Conservation (phyloP, 2,329 filamentous ascomycete species). For the Rhinocladiella similis region DNA sequence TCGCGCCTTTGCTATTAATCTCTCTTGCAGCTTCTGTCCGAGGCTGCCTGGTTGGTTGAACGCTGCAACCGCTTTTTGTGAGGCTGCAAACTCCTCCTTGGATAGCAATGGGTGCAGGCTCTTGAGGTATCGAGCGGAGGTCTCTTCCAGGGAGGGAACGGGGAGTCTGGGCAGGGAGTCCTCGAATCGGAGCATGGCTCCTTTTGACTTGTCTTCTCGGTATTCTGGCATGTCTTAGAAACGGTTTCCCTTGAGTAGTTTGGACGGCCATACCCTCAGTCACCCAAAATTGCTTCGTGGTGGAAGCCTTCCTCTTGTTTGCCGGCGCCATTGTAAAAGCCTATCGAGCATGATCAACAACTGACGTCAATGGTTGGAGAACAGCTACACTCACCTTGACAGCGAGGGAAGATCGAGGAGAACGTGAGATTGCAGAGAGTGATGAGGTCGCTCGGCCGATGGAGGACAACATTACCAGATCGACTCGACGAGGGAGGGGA, state of each 20-base stretch:
- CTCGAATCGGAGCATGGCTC: constrained; percentile 66
- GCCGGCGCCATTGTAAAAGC: constrained; percentile 30
- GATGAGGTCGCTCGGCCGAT: constrained; percentile 24
- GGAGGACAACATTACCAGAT: constrained; percentile 28
- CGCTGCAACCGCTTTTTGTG: constrained; percentile 78
- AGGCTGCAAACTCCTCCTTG: constrained; percentile 58
- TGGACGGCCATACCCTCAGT: constrained; percentile 45
- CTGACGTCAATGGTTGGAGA: constrained; percentile 12
- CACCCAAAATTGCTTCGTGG: constrained; percentile 33
- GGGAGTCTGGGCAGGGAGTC: constrained; percentile 64
- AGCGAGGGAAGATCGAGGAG: constrained; percentile 13
- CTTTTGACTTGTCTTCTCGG: constrained; percentile 63
- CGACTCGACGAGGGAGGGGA: constrained; percentile 6
- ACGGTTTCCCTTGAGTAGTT: neutral
- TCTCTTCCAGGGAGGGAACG: constrained; percentile 65
- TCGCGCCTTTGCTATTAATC: constrained; percentile 75
- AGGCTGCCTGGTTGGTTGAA: constrained; percentile 85
- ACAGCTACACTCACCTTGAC: constrained; percentile 15
- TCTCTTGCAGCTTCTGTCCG: constrained; percentile 82
- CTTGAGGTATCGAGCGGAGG: constrained; percentile 64
- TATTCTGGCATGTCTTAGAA: constrained; percentile 50
- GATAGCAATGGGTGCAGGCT: constrained; percentile 65
- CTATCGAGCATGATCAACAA: constrained; percentile 18
- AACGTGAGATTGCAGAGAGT: constrained; percentile 20
- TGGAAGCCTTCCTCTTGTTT: constrained; percentile 42